Conservation (phyloP, 306 rosid species). For the Citrullus amarus region DNA sequence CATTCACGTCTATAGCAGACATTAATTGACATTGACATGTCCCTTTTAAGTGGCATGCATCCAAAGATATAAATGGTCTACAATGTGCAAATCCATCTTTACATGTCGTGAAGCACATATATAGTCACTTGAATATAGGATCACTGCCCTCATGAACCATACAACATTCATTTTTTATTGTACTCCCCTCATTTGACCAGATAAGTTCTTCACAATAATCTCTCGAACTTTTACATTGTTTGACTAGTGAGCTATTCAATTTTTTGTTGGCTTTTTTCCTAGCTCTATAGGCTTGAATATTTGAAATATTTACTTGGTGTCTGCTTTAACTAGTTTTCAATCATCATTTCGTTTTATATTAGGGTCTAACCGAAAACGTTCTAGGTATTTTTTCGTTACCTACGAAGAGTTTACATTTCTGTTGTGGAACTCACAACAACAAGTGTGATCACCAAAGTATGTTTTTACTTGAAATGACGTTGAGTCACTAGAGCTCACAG, state of each 20-base stretch:
- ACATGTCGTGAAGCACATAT: not conserved
- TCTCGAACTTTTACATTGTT: not conserved
- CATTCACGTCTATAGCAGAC: too few relatives aligned
- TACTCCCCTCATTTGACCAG: not conserved
- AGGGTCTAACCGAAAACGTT: not conserved
- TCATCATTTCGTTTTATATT: not conserved
- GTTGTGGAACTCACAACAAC: not conserved
- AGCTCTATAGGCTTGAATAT: not conserved
- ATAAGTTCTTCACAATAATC: not conserved
- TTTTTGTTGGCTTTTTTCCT: not conserved
- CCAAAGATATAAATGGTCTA: not conserved
- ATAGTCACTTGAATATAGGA: not conserved
- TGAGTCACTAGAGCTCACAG: not conserved
- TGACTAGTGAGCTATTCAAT: not conserved
- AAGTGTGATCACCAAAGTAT: not conserved
- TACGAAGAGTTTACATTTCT: not conserved
- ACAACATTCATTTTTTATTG: not conserved
- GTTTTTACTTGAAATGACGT: not conserved
- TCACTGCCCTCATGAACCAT: not conserved
- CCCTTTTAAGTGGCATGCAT: not conserved
- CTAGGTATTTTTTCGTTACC: too few relatives aligned
- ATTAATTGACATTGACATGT: too few relatives aligned
- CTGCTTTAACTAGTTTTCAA: too few relatives aligned
- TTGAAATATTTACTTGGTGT: not conserved
- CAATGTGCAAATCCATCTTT: not conserved